Base-by-base conservation (phyloP, 768 basidiomycete genomes). In the Leucosporidium yakuticum region DNA sequence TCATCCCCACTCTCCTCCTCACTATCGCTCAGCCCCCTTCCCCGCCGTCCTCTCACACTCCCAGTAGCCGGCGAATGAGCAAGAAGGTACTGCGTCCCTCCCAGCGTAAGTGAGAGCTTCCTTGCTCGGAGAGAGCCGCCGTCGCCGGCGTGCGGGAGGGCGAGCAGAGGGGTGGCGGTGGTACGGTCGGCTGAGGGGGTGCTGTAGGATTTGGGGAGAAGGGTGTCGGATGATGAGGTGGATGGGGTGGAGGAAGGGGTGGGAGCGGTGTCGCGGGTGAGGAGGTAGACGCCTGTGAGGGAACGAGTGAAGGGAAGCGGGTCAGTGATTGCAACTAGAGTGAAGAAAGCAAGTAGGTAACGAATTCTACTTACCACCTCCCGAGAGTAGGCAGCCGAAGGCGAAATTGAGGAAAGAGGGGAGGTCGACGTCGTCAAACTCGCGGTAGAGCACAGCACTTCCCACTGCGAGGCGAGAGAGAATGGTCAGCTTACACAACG, bases 381-480 rank as follows among this genome's bases (percentile, higher is more conserved):
- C 68, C 3, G 60, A 67, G 14, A 69, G 25, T 1, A 58, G 1
- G 50, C 65, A 69, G 1, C 68, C 71, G 29, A 73, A 65, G 6
- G 12, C 57, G 31, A 73, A 73, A 57, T 73, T 67, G 31, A 69
- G 5, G 11, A 69, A 14, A 19, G 20, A 21, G 7, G 27, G 14
- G 31, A 48, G 29, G 60, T 27, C 25, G 27, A 69, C 53, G 27
- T 59, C 63, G 12, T 85, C 83, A 80, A 99, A 99, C 78, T 99
- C 95, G 31, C 90, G 88, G 76, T 95, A 99, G 2, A 99, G 83
- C 21, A 99, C 87, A 2, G 90, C 91, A 6, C 91, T 94, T 32
- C 94, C 95, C 64, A 90, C 39, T 44, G 39, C 39, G 39, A 44
- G 34, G 12, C 12, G 34, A 36, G 34, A 36, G 34, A 12, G 34